Base-by-base conservation (phyloP, 352 stramenopile species). In the Plasmopara muralis region DNA sequence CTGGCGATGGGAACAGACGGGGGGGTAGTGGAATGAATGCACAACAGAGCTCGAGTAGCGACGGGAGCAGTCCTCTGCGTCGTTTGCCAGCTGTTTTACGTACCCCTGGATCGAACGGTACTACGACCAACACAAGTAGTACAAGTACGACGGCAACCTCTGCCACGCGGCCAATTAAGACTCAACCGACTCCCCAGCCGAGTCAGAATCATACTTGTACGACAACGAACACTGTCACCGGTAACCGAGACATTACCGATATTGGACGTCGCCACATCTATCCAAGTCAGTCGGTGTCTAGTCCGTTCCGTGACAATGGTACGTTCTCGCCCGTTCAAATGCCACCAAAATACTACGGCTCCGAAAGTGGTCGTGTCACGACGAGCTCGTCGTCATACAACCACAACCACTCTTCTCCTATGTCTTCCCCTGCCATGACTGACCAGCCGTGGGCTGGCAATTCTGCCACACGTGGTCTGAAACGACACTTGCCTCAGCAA, bases 71-170 rank as follows among this genome's bases (percentile, higher is more conserved):
- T 41, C 74, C 69, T n/a, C 51, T 77, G 55, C 57, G 55, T 0
- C 70, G 69, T 5, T 55, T 79, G 7, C 72, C 69, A 16, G 35
- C 67, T 4, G 68, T 83, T 46, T 30, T 78, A 49, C 66, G 57
- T 1, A 47, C 64, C 5, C 18, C 50, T 6, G 37, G 37, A 2
- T 14, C 55, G 0, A 15, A 48, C 6, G 47, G 41, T 50, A 40
- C 20, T 7, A 9, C 43, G 3, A 14, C 43, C n/a, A 51, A 7
- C 37, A 49, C 29, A 37, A 62, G 20, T 20, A 46, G 37, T 29
- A 31, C 44, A 25, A 55, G 41, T 14, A 20, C 43, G 15, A 42
- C 44, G n/a, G 12, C 10, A 9, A 30, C 30, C 18, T 45, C 52
- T 18, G 53, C 47, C 20, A 33, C 49, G 12, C 61, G 55, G 39